Evolutionary conservation across 1,284 basidiomycete genomes (phyloP).

Genomic region (Amylostereum areolatum): DNA sequence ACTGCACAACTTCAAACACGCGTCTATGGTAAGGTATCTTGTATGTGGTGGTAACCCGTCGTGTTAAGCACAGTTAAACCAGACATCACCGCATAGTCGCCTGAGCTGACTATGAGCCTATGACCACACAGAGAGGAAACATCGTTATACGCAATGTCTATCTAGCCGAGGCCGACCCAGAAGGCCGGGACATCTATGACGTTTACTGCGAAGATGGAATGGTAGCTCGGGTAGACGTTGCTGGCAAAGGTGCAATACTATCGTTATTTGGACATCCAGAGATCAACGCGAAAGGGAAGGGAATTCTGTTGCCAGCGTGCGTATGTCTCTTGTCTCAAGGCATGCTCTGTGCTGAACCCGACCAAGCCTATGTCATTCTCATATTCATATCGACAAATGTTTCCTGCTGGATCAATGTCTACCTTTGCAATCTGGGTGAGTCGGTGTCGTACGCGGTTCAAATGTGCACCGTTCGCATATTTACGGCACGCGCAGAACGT

Average conservation of each 20-base stretch:
- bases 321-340: conserved; percentile 16
- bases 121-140: too few species aligned
- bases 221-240: conserved; percentile 14
- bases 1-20: too few species aligned
- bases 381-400: conserved; percentile 65
- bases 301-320: conserved; percentile 48
- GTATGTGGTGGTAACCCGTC: too few species aligned
- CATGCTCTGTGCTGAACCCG: conserved; percentile 5
- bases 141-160: conserved; percentile 4
- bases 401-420: conserved; percentile 53
- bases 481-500: conserved; percentile 33
- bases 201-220: conserved; percentile 18
- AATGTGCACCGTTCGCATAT: background rate
- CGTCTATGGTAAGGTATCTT: too few species aligned
- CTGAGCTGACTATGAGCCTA: too few species aligned
- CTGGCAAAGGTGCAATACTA: conserved; percentile 10
- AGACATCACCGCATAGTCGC: too few species aligned
- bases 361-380: conserved; percentile 53
- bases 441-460: background rate
- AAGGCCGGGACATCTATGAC: conserved; percentile 17
- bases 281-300: conserved; percentile 34
- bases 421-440: conserved; percentile 45
- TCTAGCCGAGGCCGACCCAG: conserved; percentile 2
- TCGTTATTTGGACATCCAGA: conserved; percentile 4
- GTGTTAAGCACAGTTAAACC: too few species aligned